These are phyloP conservation scores for Echites panduratus DNA, from an alignment of 257 asterid species.

Conservation along the genomic window DNA sequence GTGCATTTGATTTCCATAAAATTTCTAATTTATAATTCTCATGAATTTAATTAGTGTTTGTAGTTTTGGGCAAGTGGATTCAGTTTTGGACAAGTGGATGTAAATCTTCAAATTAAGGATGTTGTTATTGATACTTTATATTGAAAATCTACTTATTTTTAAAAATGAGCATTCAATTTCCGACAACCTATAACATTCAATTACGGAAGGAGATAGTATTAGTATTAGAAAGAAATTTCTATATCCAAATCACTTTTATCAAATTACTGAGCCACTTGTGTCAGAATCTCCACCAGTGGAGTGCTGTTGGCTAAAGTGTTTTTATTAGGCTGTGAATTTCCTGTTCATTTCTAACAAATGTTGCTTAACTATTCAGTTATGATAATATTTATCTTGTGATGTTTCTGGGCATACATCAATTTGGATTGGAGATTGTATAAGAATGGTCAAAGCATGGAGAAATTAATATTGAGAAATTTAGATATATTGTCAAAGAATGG, in stretches of 20 bases:
- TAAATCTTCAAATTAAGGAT: too few relatives aligned
- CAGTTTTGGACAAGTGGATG: too few relatives aligned
- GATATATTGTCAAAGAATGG: not conserved
- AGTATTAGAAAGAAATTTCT: not conserved
- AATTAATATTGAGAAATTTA: not conserved
- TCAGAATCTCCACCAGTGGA: not conserved
- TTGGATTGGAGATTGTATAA: not conserved
- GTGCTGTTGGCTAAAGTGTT: not conserved
- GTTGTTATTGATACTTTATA: too few relatives aligned
- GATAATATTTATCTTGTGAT: not conserved
- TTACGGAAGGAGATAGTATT: not conserved
- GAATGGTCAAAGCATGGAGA: not conserved
- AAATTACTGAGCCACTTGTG: not conserved
- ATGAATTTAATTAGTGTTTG: too few relatives aligned
- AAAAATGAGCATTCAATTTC: too few relatives aligned
- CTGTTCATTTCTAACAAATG: not conserved
- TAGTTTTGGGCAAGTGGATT: too few relatives aligned
- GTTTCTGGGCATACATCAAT: not conserved
- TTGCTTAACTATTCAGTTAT: not conserved
- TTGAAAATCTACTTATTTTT: too few relatives aligned
- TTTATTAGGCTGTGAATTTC: not conserved
- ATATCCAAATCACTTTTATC: not conserved
- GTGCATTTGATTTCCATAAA: not conserved
- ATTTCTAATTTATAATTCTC: too few relatives aligned
- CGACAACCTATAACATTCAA: too few relatives aligned